Evolutionary conservation across 2,329 filamentous ascomycete genomes (phyloP), one percentile per base, ranked within the genome.

Genomic region (Elsinoe necatrix): DNA sequence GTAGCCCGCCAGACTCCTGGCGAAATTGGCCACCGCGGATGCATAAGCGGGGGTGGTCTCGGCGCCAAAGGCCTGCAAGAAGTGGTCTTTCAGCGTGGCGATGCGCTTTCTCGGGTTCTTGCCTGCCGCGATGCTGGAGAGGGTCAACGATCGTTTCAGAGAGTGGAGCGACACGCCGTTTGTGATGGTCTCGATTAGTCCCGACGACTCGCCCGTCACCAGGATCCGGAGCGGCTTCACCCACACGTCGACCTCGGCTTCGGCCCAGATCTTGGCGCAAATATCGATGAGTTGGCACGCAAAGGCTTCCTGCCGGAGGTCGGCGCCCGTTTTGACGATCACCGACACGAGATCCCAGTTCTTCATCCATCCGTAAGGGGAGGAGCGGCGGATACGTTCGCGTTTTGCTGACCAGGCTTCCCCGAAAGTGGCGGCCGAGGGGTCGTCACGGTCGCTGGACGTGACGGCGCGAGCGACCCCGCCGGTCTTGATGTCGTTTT

Each of bases 331-430:
- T 74, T 93, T 93, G 64, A 93, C 85, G 66, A 93, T 93, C 59
- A 93, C 87, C 66, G 86, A 91, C 60, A 93, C 78, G 21, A 93
- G 77, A 65, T 93, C 88, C 88, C 88, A 93, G 66, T 90, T 92
- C 73, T 88, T 88, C 84, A 90, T 89, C 82, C 86, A 89, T 8
- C 88, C 88, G 66, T 91, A 93, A 0, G 88, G 88, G 0, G 87
- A 92, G 1, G 87, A 87, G 64, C 87, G 86, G 60, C 88, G 80
- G 67, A 93, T 89, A 18, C 88, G 85, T 70, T 92, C 88, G 65
- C 86, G 88, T 71, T 93, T 93, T 56, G 84, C 80, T 63, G 86
- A 82, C 88, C 88, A 93, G 18, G 88, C 88, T 71, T 93, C 88
- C 58, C 89, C 88, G 70, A 93, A 92, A 4, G 89, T 89, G 8